phyloP scores from a whole-genome alignment of 108 stramenopile genomes.

The Fistulifera pelliculosa region DNA sequence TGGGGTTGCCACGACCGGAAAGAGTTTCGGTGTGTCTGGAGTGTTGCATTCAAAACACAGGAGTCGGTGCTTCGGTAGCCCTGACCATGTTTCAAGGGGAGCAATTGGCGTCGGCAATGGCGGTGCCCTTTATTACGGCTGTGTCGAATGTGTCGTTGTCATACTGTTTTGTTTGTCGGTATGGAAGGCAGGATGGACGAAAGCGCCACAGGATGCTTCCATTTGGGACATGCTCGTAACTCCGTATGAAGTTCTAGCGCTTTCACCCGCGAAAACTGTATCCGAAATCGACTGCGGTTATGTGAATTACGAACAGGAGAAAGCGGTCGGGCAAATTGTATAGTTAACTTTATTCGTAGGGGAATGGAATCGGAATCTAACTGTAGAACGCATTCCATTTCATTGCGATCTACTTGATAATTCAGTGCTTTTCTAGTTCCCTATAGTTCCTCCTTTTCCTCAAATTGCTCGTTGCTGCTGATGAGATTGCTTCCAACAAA shows the following conservation, averaged over 20 bases:
- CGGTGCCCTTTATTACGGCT: constrained; percentile 60
- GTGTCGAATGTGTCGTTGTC: constrained; percentile 38
- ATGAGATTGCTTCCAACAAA: constrained; percentile 28
- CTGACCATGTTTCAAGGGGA: constrained; percentile 44
- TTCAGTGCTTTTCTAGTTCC: too few relatives aligned
- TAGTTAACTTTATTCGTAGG: too few relatives aligned
- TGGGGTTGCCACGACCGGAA: constrained; percentile 70
- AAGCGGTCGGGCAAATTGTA: too few relatives aligned
- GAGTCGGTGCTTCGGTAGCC: constrained; percentile 65
- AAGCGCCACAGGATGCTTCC: constrained; percentile 42
- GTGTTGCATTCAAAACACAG: constrained; percentile 84
- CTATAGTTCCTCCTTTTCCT: too few relatives aligned
- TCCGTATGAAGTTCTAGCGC: constrained; percentile 34
- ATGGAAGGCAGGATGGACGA: constrained; percentile 59
- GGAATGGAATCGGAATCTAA: too few relatives aligned
- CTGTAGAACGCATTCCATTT: too few relatives aligned
- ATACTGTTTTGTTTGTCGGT: constrained; percentile 37
- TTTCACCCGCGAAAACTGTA: neutral
- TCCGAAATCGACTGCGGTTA: too few relatives aligned
- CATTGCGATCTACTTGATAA: too few relatives aligned
- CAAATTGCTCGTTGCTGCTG: constrained; percentile 1
- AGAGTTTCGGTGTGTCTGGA: constrained; percentile 77
- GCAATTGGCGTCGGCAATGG: constrained; percentile 34
- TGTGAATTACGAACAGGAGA: too few relatives aligned
- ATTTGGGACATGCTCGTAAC: constrained; percentile 36